phyloP scores from a whole-genome alignment of 208 protist genomes.

The Leishmania guyanensis region DNA sequence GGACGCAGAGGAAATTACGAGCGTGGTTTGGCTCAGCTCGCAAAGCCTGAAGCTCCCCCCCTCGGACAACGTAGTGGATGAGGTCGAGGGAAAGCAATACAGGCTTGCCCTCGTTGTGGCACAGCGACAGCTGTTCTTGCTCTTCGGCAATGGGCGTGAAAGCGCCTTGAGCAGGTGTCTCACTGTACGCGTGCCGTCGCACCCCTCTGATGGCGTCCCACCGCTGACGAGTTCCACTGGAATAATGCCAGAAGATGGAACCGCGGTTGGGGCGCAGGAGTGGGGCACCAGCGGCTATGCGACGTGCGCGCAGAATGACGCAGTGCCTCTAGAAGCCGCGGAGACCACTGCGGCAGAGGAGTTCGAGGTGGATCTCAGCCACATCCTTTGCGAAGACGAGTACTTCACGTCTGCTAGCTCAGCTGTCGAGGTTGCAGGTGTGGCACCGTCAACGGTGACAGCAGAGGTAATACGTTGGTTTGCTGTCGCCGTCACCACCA shows the following conservation, averaged over 20 bases:
- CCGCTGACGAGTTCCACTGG: neutral
- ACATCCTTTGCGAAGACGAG: slow-evolving; percentile 23
- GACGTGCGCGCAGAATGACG: neutral
- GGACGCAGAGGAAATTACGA: slow-evolving; percentile 26
- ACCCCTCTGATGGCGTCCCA: neutral
- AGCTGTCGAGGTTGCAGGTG: slow-evolving; percentile 3
- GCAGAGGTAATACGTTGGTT: neutral
- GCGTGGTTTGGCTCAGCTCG: slow-evolving; percentile 29
- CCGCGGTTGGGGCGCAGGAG: neutral
- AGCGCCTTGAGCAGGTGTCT: slow-evolving; percentile 10
- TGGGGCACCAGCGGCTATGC: neutral
- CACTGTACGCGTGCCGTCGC: slow-evolving; percentile 1
- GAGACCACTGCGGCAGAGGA: neutral
- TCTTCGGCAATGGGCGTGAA: slow-evolving; percentile 16
- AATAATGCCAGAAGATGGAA: slow-evolving; percentile 6
- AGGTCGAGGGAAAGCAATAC: neutral
- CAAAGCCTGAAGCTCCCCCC: neutral
- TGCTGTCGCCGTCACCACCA: slow-evolving; percentile 26
- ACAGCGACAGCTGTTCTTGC: slow-evolving; percentile 24
- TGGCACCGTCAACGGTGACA: neutral
- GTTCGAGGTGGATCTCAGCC: slow-evolving; percentile 9
- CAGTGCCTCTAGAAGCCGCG: neutral
- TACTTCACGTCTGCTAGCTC: slow-evolving; percentile 31
- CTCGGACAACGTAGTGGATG: neutral
- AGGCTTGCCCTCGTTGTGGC: slow-evolving; percentile 27